Evolutionary conservation across 352 stramenopile species (phyloP).

Genomic region (Phytopythium sindhum): DNA sequence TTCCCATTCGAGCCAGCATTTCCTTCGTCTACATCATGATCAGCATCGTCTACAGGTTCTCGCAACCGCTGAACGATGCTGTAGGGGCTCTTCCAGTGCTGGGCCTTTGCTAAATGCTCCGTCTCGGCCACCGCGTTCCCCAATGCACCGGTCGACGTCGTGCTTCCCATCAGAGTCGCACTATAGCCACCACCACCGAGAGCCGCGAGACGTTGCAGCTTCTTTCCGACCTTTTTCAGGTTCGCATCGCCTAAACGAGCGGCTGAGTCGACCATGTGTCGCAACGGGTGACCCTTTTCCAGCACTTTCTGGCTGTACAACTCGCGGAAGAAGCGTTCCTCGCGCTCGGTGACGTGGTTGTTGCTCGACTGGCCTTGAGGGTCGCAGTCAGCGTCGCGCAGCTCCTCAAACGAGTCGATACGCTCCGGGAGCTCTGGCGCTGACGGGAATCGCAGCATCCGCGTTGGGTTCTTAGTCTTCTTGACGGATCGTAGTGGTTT

Average conservation of each 20-base stretch:
- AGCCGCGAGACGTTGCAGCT: conserved; percentile 39
- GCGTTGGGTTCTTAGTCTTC: conserved; percentile 22
- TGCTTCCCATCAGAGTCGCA: conserved; percentile 24
- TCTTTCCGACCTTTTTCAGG: conserved; percentile 13
- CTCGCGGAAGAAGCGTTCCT: conserved; percentile 72
- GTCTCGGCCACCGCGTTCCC: conserved; percentile 40
- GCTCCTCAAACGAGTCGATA: conserved; percentile 51
- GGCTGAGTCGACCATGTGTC: conserved; percentile 70
- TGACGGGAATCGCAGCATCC: conserved; percentile 26
- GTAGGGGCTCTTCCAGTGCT: conserved; percentile 47
- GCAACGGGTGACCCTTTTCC: conserved; percentile 47
- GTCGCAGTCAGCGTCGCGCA: conserved; percentile 25
- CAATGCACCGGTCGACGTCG: conserved; percentile 36
- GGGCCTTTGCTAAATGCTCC: conserved; percentile 16
- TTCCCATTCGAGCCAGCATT: neutral
- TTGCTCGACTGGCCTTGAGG: neutral
- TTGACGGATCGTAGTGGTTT: neutral
- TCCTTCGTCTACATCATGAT: neutral
- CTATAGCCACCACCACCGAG: conserved; percentile 24
- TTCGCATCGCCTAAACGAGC: conserved; percentile 35
- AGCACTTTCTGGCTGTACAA: conserved; percentile 57
- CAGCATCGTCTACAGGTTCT: neutral
- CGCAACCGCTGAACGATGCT: conserved; percentile 44
- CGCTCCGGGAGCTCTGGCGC: conserved; percentile 54
- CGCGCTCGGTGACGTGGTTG: conserved; percentile 26